Percentiles rank a stretch among this genome's conserved stretches.
These are phyloP conservation scores for Acer campestre DNA, from an alignment of 345 rosid species.

Conservation along the genomic window DNA sequence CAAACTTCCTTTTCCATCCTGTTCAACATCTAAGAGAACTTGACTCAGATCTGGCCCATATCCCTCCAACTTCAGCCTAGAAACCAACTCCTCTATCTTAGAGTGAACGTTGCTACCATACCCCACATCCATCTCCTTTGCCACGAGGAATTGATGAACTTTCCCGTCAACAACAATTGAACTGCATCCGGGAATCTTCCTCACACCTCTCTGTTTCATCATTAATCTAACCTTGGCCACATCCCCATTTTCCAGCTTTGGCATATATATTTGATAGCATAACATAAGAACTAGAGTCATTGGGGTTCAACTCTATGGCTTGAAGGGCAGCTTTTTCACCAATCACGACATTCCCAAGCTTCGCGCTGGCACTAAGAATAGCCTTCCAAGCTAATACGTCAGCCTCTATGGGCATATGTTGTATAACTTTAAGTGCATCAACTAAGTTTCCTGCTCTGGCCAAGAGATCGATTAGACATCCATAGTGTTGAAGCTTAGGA, in stretches of 20 bases:
- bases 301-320: constrained; percentile 18
- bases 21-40: constrained; percentile 27
- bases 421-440: constrained; percentile 27
- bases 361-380: constrained; percentile 28
- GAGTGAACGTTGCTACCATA: not conserved
- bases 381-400: constrained; percentile 31
- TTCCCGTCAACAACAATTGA: constrained; percentile 24
- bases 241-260: constrained; percentile 20
- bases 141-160: constrained; percentile 29
- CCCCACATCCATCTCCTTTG: constrained; percentile 13
- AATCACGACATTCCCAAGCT: constrained; percentile 19
- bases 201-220: constrained; percentile 25
- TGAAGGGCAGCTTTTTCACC: constrained; percentile 19
- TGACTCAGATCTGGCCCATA: constrained; percentile 19
- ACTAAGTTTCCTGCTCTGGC: constrained; percentile 31
- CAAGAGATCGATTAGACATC: constrained; percentile 30
- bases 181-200: constrained; percentile 32
- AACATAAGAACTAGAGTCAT: constrained; percentile 29
- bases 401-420: constrained; percentile 14
- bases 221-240: constrained; percentile 24
- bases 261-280: constrained; percentile 28
- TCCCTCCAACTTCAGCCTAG: constrained; percentile 15
- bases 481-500: constrained; percentile 33
- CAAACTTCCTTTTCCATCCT: constrained; percentile 29
- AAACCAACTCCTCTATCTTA: constrained; percentile 17